A percentile compares a stretch with the other conserved stretches of the same genome.
Evolutionary conservation across 768 basidiomycete species (phyloP).

Genomic region (Tulasnella sp.): DNA sequence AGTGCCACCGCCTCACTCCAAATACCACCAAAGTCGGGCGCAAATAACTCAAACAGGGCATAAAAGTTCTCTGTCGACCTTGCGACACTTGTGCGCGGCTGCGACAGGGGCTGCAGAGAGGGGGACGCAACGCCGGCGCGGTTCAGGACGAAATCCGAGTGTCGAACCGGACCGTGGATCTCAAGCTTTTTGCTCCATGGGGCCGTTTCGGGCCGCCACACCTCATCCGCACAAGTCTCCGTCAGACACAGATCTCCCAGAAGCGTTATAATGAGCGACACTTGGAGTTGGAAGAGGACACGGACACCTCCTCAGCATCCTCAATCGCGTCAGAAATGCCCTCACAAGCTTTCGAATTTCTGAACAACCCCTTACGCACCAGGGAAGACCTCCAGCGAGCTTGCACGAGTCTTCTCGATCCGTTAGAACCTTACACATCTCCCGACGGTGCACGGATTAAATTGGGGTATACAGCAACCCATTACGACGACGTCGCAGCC

Average conservation of each 20-base stretch:
- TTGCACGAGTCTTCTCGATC: conserved; percentile 48
- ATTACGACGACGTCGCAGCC: conserved; percentile 46
- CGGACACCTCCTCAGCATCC: background rate
- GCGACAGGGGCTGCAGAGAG: background rate
- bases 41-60: background rate
- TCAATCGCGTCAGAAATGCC: background rate
- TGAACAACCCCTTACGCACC: conserved; percentile 46
- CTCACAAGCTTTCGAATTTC: conserved; percentile 16
- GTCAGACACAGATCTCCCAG: background rate
- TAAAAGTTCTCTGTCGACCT: background rate
- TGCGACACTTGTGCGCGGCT: background rate
- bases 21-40: background rate
- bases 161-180: background rate
- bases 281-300: background rate
- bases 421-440: conserved; percentile 56
- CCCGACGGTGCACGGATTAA: conserved; percentile 61
- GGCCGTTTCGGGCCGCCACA: background rate
- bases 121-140: background rate
- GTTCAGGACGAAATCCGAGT: background rate
- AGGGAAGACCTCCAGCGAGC: conserved; percentile 47
- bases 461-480: conserved; percentile 48
- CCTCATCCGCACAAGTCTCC: background rate
- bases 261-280: background rate
- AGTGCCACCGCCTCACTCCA: background rate
- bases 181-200: background rate